Evolutionary conservation across 2,329 filamentous ascomycete species (phyloP), one percentile per base, ranked within the genome.

Genomic region (Trichophaea hybrida): DNA sequence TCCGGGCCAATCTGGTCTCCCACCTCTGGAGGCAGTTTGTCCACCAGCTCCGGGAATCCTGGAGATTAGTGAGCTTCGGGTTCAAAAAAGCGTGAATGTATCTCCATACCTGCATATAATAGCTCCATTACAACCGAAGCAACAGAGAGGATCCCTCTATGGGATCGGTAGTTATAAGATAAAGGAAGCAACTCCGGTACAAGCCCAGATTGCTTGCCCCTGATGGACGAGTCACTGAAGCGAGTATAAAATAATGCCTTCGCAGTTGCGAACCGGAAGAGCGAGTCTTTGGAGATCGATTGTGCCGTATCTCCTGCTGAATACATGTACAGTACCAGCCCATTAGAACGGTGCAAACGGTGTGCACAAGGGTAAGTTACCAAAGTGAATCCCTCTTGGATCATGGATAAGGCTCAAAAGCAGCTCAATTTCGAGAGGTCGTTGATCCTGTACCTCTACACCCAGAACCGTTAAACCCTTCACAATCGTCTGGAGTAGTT

Each of bases 101-200:
- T 43, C 38, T 12, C 3, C 38, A 12, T 43, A 43, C 38, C 38
- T 40, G 15, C 49, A 31, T 54, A 70, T 10, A 72, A 62, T 33
- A 68, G 49, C 1, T 66, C 58, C 66, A 71, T 70, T 1, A 71
- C 60, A 35, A 69, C 60, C 4, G 69, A 70, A 1, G 69, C 68
- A 24, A 71, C 59, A 24, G 58, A 64, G 32, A 71, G 46, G 55
- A 71, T 71, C 0, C 70, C 70, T 51, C 70, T 64, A 54, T 72
- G 70, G 0, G 70, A 70, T 4, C 70, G 69, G 50, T 70, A 72
- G 46, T 72, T 72, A 8, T 65, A 65, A 2, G 64, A 64, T n/a
- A 71, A 51, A 5, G 64, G 61, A 35, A 71, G 69, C 12, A 66
- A 64, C 12, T 17, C 51, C 15, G 70, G 68, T 38, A 59, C 50